These are phyloP conservation scores for Pestalotiopsis sp. DNA, from an alignment of 2,329 filamentous ascomycete genomes.

Conservation along the genomic window DNA sequence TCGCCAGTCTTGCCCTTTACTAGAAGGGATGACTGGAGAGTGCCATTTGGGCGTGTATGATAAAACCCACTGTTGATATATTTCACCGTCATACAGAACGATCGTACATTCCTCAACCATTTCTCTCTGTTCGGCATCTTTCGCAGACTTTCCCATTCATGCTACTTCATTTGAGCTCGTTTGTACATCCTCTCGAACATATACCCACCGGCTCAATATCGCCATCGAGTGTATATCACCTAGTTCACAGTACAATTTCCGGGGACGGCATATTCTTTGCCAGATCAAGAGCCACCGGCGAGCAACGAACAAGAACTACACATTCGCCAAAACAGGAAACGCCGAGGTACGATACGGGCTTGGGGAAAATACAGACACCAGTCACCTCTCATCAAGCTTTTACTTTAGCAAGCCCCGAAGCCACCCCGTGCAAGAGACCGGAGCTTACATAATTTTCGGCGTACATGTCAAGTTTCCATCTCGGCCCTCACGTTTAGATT, in stretches of 20 bases:
- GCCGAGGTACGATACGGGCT: too few relatives aligned
- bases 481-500: too few relatives aligned
- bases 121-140: conserved; percentile 3
- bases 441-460: too few relatives aligned
- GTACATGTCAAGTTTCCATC: too few relatives aligned
- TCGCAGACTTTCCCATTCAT: background rate
- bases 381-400: too few relatives aligned
- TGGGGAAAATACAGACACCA: too few relatives aligned
- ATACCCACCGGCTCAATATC: background rate
- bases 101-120: conserved; percentile 17
- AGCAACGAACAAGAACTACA: background rate
- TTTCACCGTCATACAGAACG: conserved; percentile 25
- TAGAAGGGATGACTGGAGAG: conserved; percentile 21
- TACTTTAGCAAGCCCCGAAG: too few relatives aligned
- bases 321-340: background rate
- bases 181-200: background rate
- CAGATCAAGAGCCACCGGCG: background rate
- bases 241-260: conserved; percentile 3
- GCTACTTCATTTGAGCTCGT: conserved; percentile 13
- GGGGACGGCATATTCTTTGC: background rate
- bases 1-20: conserved; percentile 13
- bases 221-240: conserved; percentile 15
- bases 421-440: too few relatives aligned
- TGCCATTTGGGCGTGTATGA: background rate
- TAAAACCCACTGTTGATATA: conserved; percentile 15